phyloP scores from a whole-genome alignment of 768 basidiomycete genomes.

The Agaricus bisporus region DNA sequence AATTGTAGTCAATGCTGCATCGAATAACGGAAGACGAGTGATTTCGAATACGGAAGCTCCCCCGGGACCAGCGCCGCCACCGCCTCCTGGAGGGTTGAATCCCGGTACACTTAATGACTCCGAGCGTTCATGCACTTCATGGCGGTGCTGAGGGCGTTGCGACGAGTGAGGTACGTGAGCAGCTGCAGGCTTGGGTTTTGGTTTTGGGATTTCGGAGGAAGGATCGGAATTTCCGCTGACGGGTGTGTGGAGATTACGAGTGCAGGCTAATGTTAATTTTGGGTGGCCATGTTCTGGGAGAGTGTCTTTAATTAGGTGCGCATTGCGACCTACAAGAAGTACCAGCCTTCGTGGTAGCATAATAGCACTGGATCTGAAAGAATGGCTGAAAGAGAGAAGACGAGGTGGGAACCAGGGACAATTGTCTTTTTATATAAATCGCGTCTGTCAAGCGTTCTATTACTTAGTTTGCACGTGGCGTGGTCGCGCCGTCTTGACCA shows the following conservation, averaged over 20 bases:
- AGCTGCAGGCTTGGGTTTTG: constrained; percentile 6
- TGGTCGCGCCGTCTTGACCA: no score
- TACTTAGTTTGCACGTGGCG: no score
- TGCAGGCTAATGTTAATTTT: background rate
- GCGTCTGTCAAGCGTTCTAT: no score
- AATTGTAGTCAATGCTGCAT: constrained; percentile 54
- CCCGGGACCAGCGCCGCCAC: constrained; percentile 24
- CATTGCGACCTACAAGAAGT: constrained; percentile 1
- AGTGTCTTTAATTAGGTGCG: background rate
- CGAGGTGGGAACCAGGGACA: background rate
- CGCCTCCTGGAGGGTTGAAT: constrained; percentile 37
- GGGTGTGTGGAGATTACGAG: constrained; percentile 1
- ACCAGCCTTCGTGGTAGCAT: constrained; percentile 6
- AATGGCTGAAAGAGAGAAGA: background rate
- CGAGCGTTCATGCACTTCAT: constrained; percentile 40
- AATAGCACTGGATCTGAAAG: background rate
- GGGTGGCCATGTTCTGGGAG: background rate
- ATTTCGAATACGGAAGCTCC: constrained; percentile 28
- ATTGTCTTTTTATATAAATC: no score
- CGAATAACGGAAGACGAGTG: constrained; percentile 36
- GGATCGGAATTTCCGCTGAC: background rate
- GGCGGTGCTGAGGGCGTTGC: constrained; percentile 21
- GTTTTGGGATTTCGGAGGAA: background rate
- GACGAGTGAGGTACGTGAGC: background rate
- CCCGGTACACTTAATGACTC: constrained; percentile 32